Evolutionary conservation across 2,329 filamentous ascomycete genomes (phyloP).

Genomic region (Lasiodiplodia citricola): DNA sequence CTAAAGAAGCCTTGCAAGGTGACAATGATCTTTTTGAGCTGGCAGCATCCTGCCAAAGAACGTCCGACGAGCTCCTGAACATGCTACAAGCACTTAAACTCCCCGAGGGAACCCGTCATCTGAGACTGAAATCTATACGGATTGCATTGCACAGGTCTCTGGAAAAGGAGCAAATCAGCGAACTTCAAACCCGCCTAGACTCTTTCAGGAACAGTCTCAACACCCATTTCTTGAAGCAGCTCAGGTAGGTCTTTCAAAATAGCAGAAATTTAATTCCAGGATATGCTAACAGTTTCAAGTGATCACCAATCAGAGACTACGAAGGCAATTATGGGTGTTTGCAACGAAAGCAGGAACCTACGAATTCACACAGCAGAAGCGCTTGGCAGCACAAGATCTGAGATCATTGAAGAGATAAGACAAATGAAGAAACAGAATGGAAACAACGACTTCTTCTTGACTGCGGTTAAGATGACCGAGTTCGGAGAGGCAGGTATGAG

Average conservation of each 20-base stretch:
- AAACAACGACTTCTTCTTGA: not conserved
- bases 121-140: not conserved
- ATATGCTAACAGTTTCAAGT: not conserved
- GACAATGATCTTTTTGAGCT: not conserved
- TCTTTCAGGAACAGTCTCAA: not conserved
- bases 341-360: not conserved
- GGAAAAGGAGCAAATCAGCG: not conserved
- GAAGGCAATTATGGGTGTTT: not conserved
- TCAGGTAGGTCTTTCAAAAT: not conserved
- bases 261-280: not conserved
- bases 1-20: not conserved
- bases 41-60: not conserved
- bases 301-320: not conserved
- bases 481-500: not conserved
- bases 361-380: not conserved
- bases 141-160: not conserved
- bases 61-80: not conserved
- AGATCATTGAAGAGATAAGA: not conserved
- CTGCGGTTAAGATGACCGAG: not conserved
- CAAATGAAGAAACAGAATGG: not conserved
- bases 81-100: not conserved
- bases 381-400: not conserved
- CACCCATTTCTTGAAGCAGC: not conserved
- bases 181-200: not conserved
- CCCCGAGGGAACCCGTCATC: not conserved